A percentile compares a stretch with the other conserved stretches of the same genome.
These are phyloP conservation scores for Emergomyces pasteurianus DNA, from an alignment of 2,329 filamentous ascomycete genomes.

Conservation along the genomic window DNA sequence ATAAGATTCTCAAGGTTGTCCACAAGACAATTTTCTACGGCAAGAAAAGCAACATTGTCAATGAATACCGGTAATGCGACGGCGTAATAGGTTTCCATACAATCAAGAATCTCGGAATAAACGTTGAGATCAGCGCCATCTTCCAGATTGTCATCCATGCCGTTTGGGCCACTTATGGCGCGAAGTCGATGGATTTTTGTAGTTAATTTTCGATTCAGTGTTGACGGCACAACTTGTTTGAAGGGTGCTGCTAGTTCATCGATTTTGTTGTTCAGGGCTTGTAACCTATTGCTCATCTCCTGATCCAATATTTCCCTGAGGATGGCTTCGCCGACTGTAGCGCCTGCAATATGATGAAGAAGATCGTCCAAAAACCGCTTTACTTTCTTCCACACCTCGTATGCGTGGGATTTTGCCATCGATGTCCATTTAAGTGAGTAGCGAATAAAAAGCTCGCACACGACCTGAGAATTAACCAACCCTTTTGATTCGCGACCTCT, in stretches of 20 bases:
- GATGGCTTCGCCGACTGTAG: conserved; percentile 10
- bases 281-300: conserved; percentile 10
- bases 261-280: conserved; percentile 12
- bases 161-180: conserved; percentile 1
- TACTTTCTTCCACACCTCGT: conserved; percentile 11
- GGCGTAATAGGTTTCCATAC: conserved; percentile 16
- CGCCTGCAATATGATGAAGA: conserved; percentile 12
- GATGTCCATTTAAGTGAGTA: conserved; percentile 25
- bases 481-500: conserved; percentile 24
- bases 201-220: conserved; percentile 9
- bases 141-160: conserved; percentile 1
- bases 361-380: conserved; percentile 12
- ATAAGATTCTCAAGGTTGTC: conserved; percentile 23
- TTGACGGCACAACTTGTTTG: conserved; percentile 10
- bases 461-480: conserved; percentile 28
- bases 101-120: conserved; percentile 13
- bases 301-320: conserved; percentile 13
- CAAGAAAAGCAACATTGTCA: conserved; percentile 26
- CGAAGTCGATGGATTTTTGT: conserved; percentile 6
- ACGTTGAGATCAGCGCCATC: conserved; percentile 4
- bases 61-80: conserved; percentile 22
- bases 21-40: conserved; percentile 28
- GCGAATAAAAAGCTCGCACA: conserved; percentile 31
- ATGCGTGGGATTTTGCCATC: conserved; percentile 16
- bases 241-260: conserved; percentile 14